These are phyloP conservation scores for Solanum verrucosum DNA, from an alignment of 257 asterid species.

Conservation along the genomic window DNA sequence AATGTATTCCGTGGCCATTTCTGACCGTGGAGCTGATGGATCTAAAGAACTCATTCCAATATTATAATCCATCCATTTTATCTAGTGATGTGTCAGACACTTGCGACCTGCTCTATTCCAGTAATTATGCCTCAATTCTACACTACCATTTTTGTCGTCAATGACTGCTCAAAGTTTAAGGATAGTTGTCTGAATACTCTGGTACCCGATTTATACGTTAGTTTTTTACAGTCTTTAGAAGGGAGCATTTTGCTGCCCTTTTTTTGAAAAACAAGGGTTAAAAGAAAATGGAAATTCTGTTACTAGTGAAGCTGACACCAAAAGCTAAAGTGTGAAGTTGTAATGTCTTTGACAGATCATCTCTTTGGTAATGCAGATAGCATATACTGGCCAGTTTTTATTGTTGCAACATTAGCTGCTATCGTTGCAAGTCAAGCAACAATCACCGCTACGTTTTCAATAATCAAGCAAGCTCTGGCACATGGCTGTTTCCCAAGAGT, in stretches of 20 bases:
- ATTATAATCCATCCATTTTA: not conserved
- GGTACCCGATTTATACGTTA: not conserved
- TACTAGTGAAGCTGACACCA: not conserved
- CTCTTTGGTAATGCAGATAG: slow-evolving; percentile 34
- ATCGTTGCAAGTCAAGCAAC: slow-evolving; percentile 97
- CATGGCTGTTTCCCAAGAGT: slow-evolving; percentile 96
- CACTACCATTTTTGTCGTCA: not conserved
- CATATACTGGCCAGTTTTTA: slow-evolving; percentile 86
- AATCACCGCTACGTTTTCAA: slow-evolving; percentile 84
- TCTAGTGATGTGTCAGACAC: not conserved
- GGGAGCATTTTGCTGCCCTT: not conserved
- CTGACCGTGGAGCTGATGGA: not conserved
- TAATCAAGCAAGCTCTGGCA: slow-evolving; percentile 94
- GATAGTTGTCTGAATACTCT: not conserved
- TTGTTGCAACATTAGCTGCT: slow-evolving; percentile 90
- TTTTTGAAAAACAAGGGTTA: not conserved
- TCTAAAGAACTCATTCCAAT: not conserved
- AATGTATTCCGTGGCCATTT: not conserved
- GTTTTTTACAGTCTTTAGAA: not conserved
- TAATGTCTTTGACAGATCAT: not conserved
- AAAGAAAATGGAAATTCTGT: not conserved
- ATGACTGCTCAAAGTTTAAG: not conserved
- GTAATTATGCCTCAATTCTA: not conserved
- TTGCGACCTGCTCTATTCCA: not conserved
- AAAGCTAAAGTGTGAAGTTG: not conserved